Conservation (phyloP, 352 stramenopile species). For the Pythium graminicola region DNA sequence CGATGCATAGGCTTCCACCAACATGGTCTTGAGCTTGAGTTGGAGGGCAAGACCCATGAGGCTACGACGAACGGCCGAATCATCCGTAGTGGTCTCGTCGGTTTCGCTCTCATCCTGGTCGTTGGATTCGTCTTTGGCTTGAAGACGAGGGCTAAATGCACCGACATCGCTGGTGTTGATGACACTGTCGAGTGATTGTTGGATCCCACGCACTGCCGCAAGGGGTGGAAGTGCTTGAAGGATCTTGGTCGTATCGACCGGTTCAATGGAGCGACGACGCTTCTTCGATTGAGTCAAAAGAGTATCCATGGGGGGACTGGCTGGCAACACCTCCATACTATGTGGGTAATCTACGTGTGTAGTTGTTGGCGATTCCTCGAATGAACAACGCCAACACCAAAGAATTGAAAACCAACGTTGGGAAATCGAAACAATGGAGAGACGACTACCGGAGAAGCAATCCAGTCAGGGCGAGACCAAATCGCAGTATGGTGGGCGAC, state of each 20-base stretch:
- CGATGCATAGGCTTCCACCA: slow-evolving; percentile 74
- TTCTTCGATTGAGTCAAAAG: slow-evolving; percentile 41
- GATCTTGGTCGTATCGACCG: slow-evolving; percentile 47
- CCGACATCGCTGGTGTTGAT: slow-evolving; percentile 14
- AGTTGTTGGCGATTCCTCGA: slow-evolving; percentile 14
- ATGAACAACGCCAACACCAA: too few species aligned
- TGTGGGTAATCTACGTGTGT: slow-evolving; percentile 3
- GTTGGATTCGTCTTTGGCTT: slow-evolving; percentile 10
- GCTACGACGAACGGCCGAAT: slow-evolving; percentile 35
- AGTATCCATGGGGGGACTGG: slow-evolving; percentile 20
- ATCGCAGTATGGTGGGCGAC: slow-evolving; percentile 7
- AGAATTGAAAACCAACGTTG: too few species aligned
- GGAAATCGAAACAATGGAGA: too few species aligned
- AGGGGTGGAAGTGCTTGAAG: slow-evolving; percentile 37
- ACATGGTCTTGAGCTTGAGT: slow-evolving; percentile 81
- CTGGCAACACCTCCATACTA: slow-evolving; percentile 38
- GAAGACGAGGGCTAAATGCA: slow-evolving; percentile 5
- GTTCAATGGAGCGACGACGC: slow-evolving; percentile 59
- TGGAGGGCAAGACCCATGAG: slow-evolving; percentile 75
- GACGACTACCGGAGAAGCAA: neutral
- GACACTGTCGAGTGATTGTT: slow-evolving; percentile 21
- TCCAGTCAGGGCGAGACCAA: neutral
- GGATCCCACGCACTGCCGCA: slow-evolving; percentile 21
- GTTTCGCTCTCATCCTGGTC: slow-evolving; percentile 8
- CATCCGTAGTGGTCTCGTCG: slow-evolving; percentile 13